These are phyloP conservation scores for Leishmania turanica DNA, from an alignment of 208 protist genomes.

Conservation along the genomic window DNA sequence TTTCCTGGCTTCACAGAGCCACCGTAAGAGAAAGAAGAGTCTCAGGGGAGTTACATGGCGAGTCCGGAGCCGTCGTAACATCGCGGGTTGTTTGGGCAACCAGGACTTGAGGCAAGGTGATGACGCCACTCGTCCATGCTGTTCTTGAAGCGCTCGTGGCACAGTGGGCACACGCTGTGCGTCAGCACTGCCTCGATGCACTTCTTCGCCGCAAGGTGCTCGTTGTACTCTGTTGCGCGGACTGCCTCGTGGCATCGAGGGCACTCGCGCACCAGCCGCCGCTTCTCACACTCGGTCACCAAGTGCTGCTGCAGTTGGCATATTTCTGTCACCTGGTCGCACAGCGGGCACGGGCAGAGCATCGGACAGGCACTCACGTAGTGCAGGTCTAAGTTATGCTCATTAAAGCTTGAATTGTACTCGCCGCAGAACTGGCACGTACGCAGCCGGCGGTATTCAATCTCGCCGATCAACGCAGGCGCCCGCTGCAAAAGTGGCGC, in stretches of 20 bases:
- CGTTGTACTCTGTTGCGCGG: constrained; percentile 69
- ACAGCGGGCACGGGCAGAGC: constrained; percentile 91
- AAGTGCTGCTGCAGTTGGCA: constrained; percentile 88
- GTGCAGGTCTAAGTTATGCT: constrained; percentile 83
- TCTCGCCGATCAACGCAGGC: constrained; percentile 23
- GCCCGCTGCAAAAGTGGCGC: constrained; percentile 4
- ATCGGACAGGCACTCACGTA: constrained; percentile 89
- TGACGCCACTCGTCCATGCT: constrained; percentile 75
- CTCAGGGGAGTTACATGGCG: constrained; percentile 4
- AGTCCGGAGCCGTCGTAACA: constrained; percentile 74
- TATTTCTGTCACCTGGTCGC: constrained; percentile 93
- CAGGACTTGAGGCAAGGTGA: constrained; percentile 76
- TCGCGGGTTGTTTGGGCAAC: constrained; percentile 88
- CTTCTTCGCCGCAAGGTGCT: constrained; percentile 58
- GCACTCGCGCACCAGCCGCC: constrained; percentile 76
- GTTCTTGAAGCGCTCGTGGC: constrained; percentile 73
- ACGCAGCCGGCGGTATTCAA: constrained; percentile 31
- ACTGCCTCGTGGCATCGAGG: constrained; percentile 91
- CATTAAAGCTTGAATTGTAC: constrained; percentile 71
- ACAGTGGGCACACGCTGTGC: constrained; percentile 87
- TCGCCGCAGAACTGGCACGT: constrained; percentile 91
- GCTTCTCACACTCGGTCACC: constrained; percentile 84
- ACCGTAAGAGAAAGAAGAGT: constrained; percentile 1
- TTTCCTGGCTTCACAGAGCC: neutral
- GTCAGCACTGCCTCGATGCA: constrained; percentile 77